Evolutionary conservation across 352 stramenopile genomes (phyloP), one percentile per base, ranked within the genome.

Genomic region (Hyaloperonospora brassicae): DNA sequence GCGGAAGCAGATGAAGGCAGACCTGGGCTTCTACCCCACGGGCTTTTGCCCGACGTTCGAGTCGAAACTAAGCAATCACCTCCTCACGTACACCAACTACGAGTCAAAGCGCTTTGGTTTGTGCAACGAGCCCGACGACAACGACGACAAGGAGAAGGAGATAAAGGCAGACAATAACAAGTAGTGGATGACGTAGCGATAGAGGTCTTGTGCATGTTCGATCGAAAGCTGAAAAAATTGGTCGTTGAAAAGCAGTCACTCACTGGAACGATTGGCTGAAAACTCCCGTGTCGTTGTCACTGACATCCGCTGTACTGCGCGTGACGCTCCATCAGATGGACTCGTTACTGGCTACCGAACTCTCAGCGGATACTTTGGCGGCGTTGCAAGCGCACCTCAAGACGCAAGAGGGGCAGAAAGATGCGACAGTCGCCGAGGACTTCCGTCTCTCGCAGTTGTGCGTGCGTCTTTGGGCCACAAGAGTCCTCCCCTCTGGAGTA

Each of bases 41-140:
- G 62, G 65, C 8, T 79, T 82, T 46, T 46, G 41, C 22, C 67
- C 72, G 23, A 79, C 69, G 7, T 83, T 83, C 30, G 69, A 83
- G 44, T 83, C 72, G 10, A 82, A 82, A 49, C 59, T 82, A 17
- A 79, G 69, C 31, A 82, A 82, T 40, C 69, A 79, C 17, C 77
- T 82, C 57, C 46, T 79, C 38, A 79, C 72, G 23, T 82, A 82
- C 58, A 82, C 72, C 34, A 82, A 82, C 67, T 82, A 82, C 55
- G 23, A 21, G 12, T 82, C 72, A n/a, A 61, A 71, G 27, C 64
- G 72, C 21, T 83, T 83, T 44, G 69, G 72, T 34, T 8, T 8
- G 27, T 34, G 27, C 4, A 34, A 34, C 27, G 27, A 4, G 27
- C 27, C 8, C 8, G 27, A 34, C 27, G 27, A 34, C 4, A 8